Evolutionary conservation across 2,329 filamentous ascomycete species (phyloP), one percentile per base, ranked within the genome.

Genomic region (Cryphonectria parasitica): DNA sequence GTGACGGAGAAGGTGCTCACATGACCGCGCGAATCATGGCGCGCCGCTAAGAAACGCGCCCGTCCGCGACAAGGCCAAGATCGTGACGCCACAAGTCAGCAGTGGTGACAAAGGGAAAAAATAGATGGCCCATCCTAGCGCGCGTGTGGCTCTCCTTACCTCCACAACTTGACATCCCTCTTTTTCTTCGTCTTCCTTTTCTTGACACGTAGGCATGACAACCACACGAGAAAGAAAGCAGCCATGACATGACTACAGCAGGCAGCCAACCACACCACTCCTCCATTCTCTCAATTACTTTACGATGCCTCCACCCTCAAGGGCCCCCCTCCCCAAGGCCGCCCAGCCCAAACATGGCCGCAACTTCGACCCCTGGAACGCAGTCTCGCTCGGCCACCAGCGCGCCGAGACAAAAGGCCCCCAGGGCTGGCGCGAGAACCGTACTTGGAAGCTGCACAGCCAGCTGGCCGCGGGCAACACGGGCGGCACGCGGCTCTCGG

Each of bases 301-400:
- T 41, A 64, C 62, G 25, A 75, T 74, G 73, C 69, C 71, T 7
- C 61, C 68, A 3, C 66, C 68, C 1, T 28, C 67, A 2, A 64
- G 67, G 6, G 45, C 68, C 66, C 64, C 73, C 34, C 73, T 77
- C 0, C 73, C 78, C 69, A 80, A 76, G 71, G 79, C 81, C 43
- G 81, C 83, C 28, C 77, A 83, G 64, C 84, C 86, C 31, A 78
- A 76, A 49, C 79, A 81, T 76, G 79, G 80, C 36, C 80, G 81
- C 49, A 77, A 77, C 71, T 92, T 91, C 76, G 90, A 92, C 79
- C 85, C 89, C 6, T 92, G 90, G 89, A 94, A 94, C 80, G 90
- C 90, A 19, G 88, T 89, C 17, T 89, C 91, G 7, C 90, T 91
- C 0, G 93, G 93, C 62, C 93, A 97, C 78, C 94, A 97, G 80